Evolutionary conservation across 306 rosid species (phyloP), one percentile per base, ranked within the genome.

Genomic region (Senna siamea): DNA sequence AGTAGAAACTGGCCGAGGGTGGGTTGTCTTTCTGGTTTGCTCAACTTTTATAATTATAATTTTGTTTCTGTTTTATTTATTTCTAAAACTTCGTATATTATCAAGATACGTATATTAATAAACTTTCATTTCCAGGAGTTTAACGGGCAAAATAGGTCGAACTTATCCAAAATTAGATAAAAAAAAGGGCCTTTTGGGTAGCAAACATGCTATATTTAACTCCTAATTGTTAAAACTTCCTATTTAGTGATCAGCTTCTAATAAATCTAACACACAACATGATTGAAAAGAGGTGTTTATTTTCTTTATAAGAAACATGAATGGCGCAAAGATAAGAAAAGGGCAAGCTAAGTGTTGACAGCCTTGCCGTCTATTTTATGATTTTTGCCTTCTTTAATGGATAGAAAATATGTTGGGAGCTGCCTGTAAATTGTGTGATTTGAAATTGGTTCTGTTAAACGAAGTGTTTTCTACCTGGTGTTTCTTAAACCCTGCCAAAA

Each of bases 1-100:
- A 66, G 75, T 28, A 82, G 94, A 76, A 94, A 88, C 26, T 94
- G 75, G 88, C 99, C 99, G 47, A 85, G 83, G 88, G 98, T 92
- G 59, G 35, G 85, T 81, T 10, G 20, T 40, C n/a, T 26, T 8
- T 66, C 32, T 14, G 22, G 8, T 51, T 51, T 18, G 56, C 23
- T 51, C 22, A 18, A 19, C 4, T 51, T 18, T n/a, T 51, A 51
- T 51, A 17, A 17, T 51, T 51, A 51, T 51, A 18, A 17, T 51
- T 34, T 20, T 28, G 7, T 60, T 5, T 52, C 13, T 1, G 9
- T 72, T 37, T 53, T 50, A 37, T 51, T 41, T 0, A 2, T 55
- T 55, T 51, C 17, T 7, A 7, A 51, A 6, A 18, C 20, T 48
- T 7, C 9, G 4, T 5, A 48, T 48, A n/a, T 0, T 47, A 4